Evolutionary conservation across 352 stramenopile species (phyloP), one percentile per base, ranked within the genome.

Genomic region (Blastocystis sp.): DNA sequence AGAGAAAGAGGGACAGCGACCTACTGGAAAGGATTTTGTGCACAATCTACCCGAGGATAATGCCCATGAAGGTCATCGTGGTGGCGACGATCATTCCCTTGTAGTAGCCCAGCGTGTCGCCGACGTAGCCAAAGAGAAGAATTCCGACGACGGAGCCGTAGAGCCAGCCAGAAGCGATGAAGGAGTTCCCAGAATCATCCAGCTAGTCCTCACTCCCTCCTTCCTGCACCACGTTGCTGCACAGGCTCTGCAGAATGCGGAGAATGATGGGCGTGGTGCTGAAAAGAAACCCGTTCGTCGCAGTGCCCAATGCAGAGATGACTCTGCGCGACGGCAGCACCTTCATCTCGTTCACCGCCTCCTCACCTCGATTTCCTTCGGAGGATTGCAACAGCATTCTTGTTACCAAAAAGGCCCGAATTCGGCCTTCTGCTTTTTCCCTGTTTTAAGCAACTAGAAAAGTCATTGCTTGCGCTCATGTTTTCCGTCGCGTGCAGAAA

Each of bases 231-330:
- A 84, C 74, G 34, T 84, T 21, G 40, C 24, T 28, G 52, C 52
- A 84, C 19, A 84, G 24, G 14, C 24, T 42, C 45, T 84, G 24
- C 38, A 84, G 38, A 69, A 84, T 84, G 7, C 74, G 52, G 17
- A 66, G 19, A 69, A 84, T 69, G 34, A 84, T 84, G 17, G 74
- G 74, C 21, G 74, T 84, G 6, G 54, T 68, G 52, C 74, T 84
- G 28, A 84, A 84, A 11, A 84, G 74, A 69, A 84, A 68, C 1
- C 74, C 74, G 42, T 84, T 84, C 3, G 74, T 84, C 17, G 66
- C 45, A 11, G 74, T 69, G 17, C 74, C 40, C 45, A 84, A 34
- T 28, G 74, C 40, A 9, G 45, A 68, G 57, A 84, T 64, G 1
- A 68, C 42, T 14, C 48, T 54, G n/a, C 52, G 68, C 4, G 74